phyloP scores from a whole-genome alignment of 176 grass and related monocot genomes.

The Eleusine indica region DNA sequence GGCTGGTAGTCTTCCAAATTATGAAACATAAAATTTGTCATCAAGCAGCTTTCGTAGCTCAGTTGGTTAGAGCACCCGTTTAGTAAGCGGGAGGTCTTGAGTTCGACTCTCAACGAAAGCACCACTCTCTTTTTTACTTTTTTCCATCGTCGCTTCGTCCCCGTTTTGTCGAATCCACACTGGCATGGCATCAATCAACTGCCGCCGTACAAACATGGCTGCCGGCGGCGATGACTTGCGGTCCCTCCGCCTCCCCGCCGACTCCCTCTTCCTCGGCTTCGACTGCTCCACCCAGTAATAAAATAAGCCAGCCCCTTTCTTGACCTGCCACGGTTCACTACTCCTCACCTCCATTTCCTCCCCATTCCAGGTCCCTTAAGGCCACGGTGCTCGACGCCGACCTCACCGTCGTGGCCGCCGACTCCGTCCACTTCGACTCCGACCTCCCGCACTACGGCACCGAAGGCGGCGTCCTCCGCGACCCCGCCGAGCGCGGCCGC shows the following conservation, averaged over 20 bases:
- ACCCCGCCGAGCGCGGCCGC: slow-evolving; percentile 53
- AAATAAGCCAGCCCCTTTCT: slow-evolving; percentile 1
- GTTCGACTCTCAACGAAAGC: slow-evolving; percentile 74
- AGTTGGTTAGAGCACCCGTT: slow-evolving; percentile 99
- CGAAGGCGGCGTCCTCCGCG: slow-evolving; percentile 70
- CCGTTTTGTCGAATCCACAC: too few relatives aligned
- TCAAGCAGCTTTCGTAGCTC: slow-evolving; percentile 73
- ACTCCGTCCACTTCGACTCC: slow-evolving; percentile 77
- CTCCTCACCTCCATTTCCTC: neutral
- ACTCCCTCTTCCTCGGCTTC: slow-evolving; percentile 78
- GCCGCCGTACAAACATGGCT: slow-evolving; percentile 1
- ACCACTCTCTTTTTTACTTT: neutral
- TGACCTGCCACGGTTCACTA: too few relatives aligned
- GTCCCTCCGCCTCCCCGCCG: slow-evolving; percentile 39
- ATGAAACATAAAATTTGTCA: too few relatives aligned
- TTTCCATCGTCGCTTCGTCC: neutral
- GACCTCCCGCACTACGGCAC: slow-evolving; percentile 76
- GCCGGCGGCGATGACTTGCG: neutral
- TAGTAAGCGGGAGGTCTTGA: slow-evolving; percentile 94
- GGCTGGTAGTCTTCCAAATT: too few relatives aligned
- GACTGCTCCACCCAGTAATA: slow-evolving; percentile 83
- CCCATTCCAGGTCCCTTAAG: slow-evolving; percentile 62
- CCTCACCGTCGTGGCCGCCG: slow-evolving; percentile 53
- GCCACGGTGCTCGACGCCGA: slow-evolving; percentile 64
- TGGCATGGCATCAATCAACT: too few relatives aligned